phyloP scores from a whole-genome alignment of 1,284 basidiomycete genomes.

The Ceratobasidium sp. region DNA sequence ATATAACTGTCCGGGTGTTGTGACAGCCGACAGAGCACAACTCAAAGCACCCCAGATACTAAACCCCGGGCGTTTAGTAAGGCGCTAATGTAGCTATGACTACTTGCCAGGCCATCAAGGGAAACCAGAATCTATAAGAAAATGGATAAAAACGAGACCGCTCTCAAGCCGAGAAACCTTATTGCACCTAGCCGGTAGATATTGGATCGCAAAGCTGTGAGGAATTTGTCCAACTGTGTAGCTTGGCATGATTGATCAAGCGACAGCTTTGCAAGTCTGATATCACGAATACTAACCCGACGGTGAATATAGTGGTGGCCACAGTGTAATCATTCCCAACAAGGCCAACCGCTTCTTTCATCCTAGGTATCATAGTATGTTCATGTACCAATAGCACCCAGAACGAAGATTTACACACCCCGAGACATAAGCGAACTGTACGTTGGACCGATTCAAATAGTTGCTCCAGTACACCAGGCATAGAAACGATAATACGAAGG shows the following conservation, averaged over 20 bases:
- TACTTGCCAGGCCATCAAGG: slow-evolving; percentile 34
- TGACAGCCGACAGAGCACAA: slow-evolving; percentile 35
- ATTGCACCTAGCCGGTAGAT: slow-evolving; percentile 29
- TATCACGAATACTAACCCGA: slow-evolving; percentile 19
- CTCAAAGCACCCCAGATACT: slow-evolving; percentile 38
- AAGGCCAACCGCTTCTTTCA: slow-evolving; percentile 38
- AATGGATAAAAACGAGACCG: neutral
- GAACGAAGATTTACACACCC: slow-evolving; percentile 1
- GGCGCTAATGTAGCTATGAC: no score
- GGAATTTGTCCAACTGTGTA: slow-evolving; percentile 39
- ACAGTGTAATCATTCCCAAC: slow-evolving; percentile 41
- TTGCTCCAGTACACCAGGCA: slow-evolving; percentile 42
- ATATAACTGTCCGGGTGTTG: slow-evolving; percentile 35
- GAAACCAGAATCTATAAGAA: slow-evolving; percentile 25
- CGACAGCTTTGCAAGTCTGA: no score
- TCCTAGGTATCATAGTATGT: neutral
- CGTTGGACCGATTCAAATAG: slow-evolving; percentile 38
- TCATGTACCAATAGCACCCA: no score
- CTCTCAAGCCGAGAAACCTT: neutral
- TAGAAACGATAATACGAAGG: slow-evolving; percentile 35
- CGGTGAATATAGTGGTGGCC: slow-evolving; percentile 25
- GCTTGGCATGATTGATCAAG: neutral
- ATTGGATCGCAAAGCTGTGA: slow-evolving; percentile 42
- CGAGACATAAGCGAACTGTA: slow-evolving; percentile 43
- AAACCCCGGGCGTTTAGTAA: neutral